Conservation (phyloP, 106 monocot genomes). For the Dactylorhiza incarnata region DNA sequence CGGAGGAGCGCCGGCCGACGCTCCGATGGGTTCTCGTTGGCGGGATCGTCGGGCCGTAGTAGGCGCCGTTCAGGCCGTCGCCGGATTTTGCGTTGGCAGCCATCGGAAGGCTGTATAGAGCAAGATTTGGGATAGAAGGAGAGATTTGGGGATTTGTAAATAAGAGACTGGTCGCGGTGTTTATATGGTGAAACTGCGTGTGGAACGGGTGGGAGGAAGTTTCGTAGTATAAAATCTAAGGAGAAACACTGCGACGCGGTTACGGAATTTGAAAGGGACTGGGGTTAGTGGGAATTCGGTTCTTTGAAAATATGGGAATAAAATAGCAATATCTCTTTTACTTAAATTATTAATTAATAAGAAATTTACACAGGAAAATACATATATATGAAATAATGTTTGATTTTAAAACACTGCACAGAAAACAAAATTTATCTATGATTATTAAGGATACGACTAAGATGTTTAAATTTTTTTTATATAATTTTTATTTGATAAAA, state of each 20-base stretch:
- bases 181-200: neutral
- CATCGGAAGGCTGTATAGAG: too few species aligned
- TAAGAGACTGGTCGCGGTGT: neutral
- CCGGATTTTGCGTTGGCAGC: conserved; percentile 1
- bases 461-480: too few species aligned
- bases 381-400: too few species aligned
- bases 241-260: neutral
- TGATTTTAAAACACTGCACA: too few species aligned
- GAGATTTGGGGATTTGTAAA: neutral
- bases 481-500: too few species aligned
- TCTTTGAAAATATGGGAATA: too few species aligned
- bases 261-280: neutral
- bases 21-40: conserved; percentile 12
- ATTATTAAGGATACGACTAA: too few species aligned
- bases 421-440: too few species aligned
- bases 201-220: conserved; percentile 1
- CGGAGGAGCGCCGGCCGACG: conserved; percentile 14
- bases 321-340: too few species aligned
- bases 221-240: neutral
- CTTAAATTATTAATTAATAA: too few species aligned
- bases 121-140: conserved; percentile 3
- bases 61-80: conserved; percentile 30
- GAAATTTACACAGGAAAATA: too few species aligned
- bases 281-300: neutral
- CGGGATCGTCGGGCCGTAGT: conserved; percentile 46